Evolutionary conservation across 2,329 filamentous ascomycete genomes (phyloP), one percentile per base, ranked within the genome.

Genomic region (Fusarium drepaniforme): DNA sequence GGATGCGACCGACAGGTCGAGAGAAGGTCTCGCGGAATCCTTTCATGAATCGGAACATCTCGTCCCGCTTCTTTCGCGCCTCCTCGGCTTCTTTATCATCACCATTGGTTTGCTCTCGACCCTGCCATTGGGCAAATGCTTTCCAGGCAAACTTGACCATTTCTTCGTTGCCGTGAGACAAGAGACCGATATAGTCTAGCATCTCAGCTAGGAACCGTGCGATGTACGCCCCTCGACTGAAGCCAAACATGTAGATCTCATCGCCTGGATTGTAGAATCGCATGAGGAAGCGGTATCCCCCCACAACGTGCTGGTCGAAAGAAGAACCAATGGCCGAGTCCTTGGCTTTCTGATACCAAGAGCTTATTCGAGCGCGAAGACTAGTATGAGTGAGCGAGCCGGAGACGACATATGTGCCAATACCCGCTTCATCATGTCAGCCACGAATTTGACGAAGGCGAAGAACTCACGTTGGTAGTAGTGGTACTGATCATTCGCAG

Each of bases 91-190:
- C 85, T 3, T 85, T 82, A 9, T 83, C 80, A 37, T 83, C 78
- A 16, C 80, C 79, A 0, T 86, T 84, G 12, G 82, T 83, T 86
- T 86, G 84, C 86, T 84, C 30, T 9, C 92, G 89, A 51, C 87
- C 88, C 78, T 94, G 92, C 92, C 92, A 95, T 79, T 92, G 90
- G 9, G 92, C 89, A 78, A 95, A 95, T 0, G 93, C 92, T 80
- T 93, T 95, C 94, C 94, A 97, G 1, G 93, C 94, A 80, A 97
- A 97, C 5, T 89, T 87, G 62, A 94, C 91, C 91, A 97, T 93
- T 76, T 97, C 94, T 79, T 97, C 93, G 77, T 97, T 97, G 13
- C 94, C 94, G 62, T 93, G 92, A 15, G 92, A 93, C 16, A 97
- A 86, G 0, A 97, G 86, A 1, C 95, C 94, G 65, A 97, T 91